Conservation (phyloP, 139 green algal genomes). For the Dunaliella primolecta region DNA sequence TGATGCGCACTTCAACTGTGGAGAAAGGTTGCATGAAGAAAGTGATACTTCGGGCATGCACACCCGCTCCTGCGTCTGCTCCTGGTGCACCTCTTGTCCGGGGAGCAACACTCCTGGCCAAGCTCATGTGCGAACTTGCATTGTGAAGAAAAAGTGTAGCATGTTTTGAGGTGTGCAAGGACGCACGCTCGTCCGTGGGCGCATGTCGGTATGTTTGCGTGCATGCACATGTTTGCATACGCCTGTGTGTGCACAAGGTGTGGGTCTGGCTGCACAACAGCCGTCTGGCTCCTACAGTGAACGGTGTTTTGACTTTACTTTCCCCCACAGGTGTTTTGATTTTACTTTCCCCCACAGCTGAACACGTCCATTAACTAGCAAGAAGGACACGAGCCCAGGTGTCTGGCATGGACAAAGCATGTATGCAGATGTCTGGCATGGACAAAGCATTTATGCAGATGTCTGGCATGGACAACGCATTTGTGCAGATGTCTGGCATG, state of each 20-base stretch:
- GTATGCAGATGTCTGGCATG: background rate
- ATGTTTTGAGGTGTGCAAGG: background rate
- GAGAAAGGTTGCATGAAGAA: no score
- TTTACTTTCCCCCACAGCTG: background rate
- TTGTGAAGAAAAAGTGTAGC: background rate
- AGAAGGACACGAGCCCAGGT: background rate
- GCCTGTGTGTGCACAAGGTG: background rate
- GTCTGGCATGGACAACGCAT: background rate
- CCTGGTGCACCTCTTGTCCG: slow-evolving; percentile 15
- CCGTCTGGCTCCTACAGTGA: background rate
- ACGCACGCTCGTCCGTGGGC: background rate
- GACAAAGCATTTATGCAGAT: background rate
- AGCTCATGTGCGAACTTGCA: slow-evolving; percentile 27
- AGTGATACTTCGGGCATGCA: no score
- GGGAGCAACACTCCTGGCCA: slow-evolving; percentile 55
- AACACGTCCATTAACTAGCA: background rate
- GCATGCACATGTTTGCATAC: background rate
- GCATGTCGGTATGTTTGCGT: background rate
- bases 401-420: background rate
- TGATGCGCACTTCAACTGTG: no score
- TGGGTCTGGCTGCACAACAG: no score
- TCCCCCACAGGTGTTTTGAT: background rate
- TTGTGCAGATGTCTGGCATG: background rate
- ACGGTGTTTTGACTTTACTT: background rate
- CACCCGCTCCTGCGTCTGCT: background rate